phyloP scores from a whole-genome alignment of 257 asterid genomes.

The Pogostemon cablin region DNA sequence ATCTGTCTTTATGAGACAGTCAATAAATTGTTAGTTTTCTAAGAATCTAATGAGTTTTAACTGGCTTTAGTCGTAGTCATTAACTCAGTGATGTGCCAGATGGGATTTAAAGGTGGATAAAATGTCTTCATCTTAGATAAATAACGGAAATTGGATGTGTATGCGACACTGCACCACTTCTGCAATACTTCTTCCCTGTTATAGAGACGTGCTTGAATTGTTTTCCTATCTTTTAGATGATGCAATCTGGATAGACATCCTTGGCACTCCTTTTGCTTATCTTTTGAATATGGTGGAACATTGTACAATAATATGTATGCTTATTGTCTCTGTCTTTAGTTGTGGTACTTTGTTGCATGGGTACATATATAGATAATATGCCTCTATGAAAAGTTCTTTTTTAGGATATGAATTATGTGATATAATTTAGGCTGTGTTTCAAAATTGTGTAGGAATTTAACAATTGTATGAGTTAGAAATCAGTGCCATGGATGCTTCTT shows the following conservation, averaged over 20 bases:
- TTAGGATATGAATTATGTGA: slow-evolving; percentile 21
- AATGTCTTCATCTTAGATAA: slow-evolving; percentile 2
- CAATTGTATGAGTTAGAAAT: neutral
- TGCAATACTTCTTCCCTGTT: neutral
- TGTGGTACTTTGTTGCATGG: slow-evolving; percentile 9
- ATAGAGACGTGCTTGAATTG: slow-evolving; percentile 15
- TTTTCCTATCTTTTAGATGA: slow-evolving; percentile 7
- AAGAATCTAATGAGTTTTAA: slow-evolving; percentile 16
- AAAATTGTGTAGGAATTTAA: neutral
- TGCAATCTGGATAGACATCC: neutral
- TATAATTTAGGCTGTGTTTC: slow-evolving; percentile 8
- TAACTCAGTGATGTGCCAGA: slow-evolving; percentile 12
- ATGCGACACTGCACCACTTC: slow-evolving; percentile 15
- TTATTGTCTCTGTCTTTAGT: slow-evolving; percentile 19
- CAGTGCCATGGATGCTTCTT: slow-evolving; percentile 1
- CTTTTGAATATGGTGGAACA: slow-evolving; percentile 18
- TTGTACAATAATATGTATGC: slow-evolving; percentile 16
- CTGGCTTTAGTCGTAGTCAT: slow-evolving; percentile 28
- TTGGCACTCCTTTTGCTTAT: slow-evolving; percentile 1
- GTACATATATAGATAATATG: neutral
- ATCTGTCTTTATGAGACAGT: neutral
- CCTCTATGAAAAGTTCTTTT: neutral
- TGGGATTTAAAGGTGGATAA: slow-evolving; percentile 23
- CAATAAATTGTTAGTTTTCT: neutral
- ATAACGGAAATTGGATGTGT: slow-evolving; percentile 24